Percentiles rank a stretch among this genome's conserved stretches.
These are phyloP conservation scores for Aspergillus piperis DNA, from an alignment of 2,329 filamentous ascomycete genomes.

Conservation along the genomic window DNA sequence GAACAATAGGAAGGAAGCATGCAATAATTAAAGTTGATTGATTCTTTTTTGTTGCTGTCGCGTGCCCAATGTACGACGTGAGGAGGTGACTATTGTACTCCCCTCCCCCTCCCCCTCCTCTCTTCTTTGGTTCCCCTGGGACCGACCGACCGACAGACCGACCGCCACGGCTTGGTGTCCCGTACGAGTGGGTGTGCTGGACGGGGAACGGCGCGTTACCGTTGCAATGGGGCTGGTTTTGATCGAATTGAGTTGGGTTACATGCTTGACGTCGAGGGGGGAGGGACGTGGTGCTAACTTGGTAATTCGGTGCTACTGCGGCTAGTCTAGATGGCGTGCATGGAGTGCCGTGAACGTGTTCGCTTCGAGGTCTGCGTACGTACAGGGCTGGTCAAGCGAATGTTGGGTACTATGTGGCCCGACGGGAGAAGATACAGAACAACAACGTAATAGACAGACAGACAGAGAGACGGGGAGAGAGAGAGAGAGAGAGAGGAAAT, in stretches of 20 bases:
- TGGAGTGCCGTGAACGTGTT: neutral
- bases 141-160: no score
- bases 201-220: conserved; percentile 9
- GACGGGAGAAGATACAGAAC: neutral
- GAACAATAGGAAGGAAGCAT: no score
- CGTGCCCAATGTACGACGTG: conserved; percentile 10
- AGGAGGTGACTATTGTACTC: neutral
- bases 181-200: neutral
- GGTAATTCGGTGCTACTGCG: neutral
- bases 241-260: conserved; percentile 11
- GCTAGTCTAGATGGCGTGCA: neutral
- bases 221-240: conserved; percentile 21
- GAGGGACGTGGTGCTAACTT: neutral
- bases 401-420: neutral
- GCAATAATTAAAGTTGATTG: no score
- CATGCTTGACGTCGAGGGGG: conserved; percentile 18
- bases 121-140: neutral
- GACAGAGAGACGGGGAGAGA: neutral
- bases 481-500: neutral
- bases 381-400: neutral
- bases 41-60: neutral
- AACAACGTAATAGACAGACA: neutral
- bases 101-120: no score
- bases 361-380: neutral
- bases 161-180: neutral